Base-by-base conservation (phyloP, 1,284 basidiomycete species). In the Rhodotorula sp. region DNA sequence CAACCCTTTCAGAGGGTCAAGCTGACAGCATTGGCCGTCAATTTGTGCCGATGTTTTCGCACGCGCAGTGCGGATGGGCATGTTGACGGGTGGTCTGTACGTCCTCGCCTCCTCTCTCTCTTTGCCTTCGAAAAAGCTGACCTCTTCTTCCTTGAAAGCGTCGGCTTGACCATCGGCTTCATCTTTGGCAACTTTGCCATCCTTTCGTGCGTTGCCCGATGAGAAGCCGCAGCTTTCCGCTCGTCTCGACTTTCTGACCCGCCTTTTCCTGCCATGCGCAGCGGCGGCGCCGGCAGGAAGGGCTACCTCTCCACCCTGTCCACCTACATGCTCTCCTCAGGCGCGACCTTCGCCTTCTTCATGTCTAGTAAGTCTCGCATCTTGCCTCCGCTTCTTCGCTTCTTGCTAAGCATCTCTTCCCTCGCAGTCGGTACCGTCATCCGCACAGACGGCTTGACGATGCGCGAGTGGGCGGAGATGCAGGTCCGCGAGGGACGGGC, bases 141-240 rank as follows among this genome's bases (percentile, higher is more conserved):
- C 46, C 30, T 11, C 54, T 50, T 20, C 20, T 30, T 10, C 46
- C 52, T 61, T 10, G 51, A 31, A 52, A 68, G 65, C 31, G 93
- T 95, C 67, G 93, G 93, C 40, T 84, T 94, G 59, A 94, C 92
- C 48, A 94, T 95, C 78, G 93, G 93, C n/a, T 95, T 96, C 82
- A 88, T 96, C 73, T 96, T 96, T 78, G 93, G 92, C 59, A 87
- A 88, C 50, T 94, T 89, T 83, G 92, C 88, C 75, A 91, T 96
- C 78, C 44, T 70, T 31, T 60, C 61, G 61, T 59, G 52, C 46
- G 64, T 52, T 47, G 22, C 44, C 24, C 1, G 13, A 26, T 22
- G 31, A n/a, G 9, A 13, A 22, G 22, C 22, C 56, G 34, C 44
- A 2, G 26, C 22, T 4, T 15, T 1, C 20, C n/a, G n/a, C 22